Conservation (phyloP, 345 rosid genomes). For the thale cress (Arabidopsis thaliana) region DNA sequence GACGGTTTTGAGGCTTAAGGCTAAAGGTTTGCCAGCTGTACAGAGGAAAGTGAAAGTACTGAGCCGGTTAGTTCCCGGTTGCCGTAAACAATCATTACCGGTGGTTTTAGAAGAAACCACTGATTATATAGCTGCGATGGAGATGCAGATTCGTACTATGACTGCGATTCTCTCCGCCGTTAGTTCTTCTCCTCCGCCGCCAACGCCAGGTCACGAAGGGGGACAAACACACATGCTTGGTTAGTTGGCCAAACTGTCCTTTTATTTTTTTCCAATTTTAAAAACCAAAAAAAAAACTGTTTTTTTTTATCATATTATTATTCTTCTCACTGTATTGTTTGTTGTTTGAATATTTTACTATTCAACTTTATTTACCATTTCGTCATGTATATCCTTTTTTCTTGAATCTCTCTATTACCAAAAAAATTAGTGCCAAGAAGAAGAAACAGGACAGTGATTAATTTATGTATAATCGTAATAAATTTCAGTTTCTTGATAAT, state of each 20-base stretch:
- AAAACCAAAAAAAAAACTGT: constrained; percentile 17
- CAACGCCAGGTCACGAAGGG: constrained; percentile 39
- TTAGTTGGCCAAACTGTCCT: constrained; percentile 43
- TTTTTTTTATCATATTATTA: constrained; percentile 18
- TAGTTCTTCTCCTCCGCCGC: constrained; percentile 40
- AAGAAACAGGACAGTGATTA: constrained; percentile 31
- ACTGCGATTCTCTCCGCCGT: constrained; percentile 64
- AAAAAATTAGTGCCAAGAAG: not conserved
- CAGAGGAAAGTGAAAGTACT: constrained; percentile 81
- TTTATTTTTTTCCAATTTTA: not conserved
- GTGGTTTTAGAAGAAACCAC: constrained; percentile 92
- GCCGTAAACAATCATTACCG: constrained; percentile 88
- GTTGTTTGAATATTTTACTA: constrained; percentile 30
- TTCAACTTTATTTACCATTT: constrained; percentile 29
- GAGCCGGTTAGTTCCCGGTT: constrained; percentile 97
- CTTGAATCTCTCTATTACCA: constrained; percentile 33
- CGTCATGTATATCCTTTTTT: constrained; percentile 31
- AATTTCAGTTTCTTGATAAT: constrained; percentile 34
- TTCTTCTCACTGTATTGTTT: constrained; percentile 38
- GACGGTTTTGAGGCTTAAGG: constrained; percentile 65
- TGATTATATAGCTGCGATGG: constrained; percentile 92
- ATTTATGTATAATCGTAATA: constrained; percentile 41
- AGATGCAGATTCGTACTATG: constrained; percentile 99
- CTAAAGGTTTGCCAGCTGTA: constrained; percentile 67
- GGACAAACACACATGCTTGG: constrained; percentile 44